Evolutionary conservation across 495 filamentous ascomycete species (phyloP).

Genomic region (Aspergillus heteromorphus): DNA sequence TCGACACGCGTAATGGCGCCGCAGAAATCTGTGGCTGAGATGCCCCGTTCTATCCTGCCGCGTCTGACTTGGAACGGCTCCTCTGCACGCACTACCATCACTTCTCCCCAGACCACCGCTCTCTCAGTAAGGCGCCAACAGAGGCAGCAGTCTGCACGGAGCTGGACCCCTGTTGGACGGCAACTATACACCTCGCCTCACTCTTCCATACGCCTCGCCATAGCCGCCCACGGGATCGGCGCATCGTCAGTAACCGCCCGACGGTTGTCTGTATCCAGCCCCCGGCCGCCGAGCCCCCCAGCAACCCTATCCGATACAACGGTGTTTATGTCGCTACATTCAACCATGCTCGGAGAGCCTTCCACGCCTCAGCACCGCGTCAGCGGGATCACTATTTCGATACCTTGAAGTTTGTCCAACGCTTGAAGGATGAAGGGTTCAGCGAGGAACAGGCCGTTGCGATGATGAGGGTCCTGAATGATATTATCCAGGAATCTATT

Average conservation of each 20-base stretch:
- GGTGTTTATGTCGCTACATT: too few species aligned
- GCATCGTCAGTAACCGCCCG: conserved; percentile 19
- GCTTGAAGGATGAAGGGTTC: conserved; percentile 85
- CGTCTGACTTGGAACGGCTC: conserved; percentile 42
- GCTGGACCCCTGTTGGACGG: too few species aligned
- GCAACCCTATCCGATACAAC: conserved; percentile 38
- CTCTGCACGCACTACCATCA: conserved; percentile 30
- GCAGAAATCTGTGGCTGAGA: conserved; percentile 34
- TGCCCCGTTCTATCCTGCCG: conserved; percentile 38
- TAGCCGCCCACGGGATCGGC: conserved; percentile 13
- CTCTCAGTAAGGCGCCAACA: conserved; percentile 20
- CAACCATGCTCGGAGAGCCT: conserved; percentile 49
- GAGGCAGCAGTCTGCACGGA: too few species aligned
- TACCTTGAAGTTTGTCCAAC: conserved; percentile 93
- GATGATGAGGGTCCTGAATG: conserved; percentile 95
- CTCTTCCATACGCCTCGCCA: conserved; percentile 19
- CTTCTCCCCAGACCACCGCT: conserved; percentile 26
- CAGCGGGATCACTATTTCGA: conserved; percentile 91
- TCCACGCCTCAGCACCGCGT: conserved; percentile 61
- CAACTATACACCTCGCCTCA: conserved; percentile 20
- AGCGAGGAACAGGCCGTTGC: conserved; percentile 92
- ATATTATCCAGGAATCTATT: conserved; percentile 97
- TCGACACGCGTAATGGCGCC: conserved; percentile 31
- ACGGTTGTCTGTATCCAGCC: conserved; percentile 12
- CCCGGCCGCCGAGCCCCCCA: conserved; percentile 15